Evolutionary conservation across 139 green algal species (phyloP).

Genomic region (Chlamydomonas schloesseri): DNA sequence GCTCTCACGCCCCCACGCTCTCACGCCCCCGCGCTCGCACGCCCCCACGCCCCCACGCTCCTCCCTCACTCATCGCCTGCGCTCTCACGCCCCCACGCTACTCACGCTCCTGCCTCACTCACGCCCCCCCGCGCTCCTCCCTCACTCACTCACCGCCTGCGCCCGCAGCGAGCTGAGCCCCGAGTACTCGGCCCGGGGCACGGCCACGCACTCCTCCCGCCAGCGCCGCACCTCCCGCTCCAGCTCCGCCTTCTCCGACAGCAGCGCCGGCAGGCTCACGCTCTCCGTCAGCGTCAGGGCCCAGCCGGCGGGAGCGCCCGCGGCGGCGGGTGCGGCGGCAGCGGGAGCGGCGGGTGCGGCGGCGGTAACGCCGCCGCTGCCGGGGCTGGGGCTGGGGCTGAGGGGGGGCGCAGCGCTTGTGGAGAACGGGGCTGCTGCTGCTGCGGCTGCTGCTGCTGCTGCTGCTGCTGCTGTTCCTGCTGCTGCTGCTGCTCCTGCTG

Average conservation of each 20-base stretch:
- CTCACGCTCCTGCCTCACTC: too few relatives aligned
- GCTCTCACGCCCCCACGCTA: too few relatives aligned
- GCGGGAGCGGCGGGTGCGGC: neutral
- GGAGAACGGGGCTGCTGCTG: too few relatives aligned
- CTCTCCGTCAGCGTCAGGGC: neutral
- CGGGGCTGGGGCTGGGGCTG: too few relatives aligned
- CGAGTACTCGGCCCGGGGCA: conserved; percentile 9
- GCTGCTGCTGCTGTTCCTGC: too few relatives aligned
- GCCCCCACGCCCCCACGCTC: too few relatives aligned
- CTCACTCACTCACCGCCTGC: neutral
- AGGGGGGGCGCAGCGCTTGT: too few relatives aligned
- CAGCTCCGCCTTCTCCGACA: conserved; percentile 20
- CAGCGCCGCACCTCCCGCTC: neutral
- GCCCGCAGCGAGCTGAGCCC: neutral
- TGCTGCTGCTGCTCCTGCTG: too few relatives aligned
- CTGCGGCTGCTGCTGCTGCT: too few relatives aligned
- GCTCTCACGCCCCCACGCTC: too few relatives aligned
- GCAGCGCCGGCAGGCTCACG: conserved; percentile 10
- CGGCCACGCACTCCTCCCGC: conserved; percentile 12
- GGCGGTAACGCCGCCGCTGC: neutral
- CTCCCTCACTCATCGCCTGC: too few relatives aligned
- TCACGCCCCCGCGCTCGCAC: too few relatives aligned
- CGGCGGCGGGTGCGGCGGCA: neutral
- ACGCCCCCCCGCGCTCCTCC: neutral
- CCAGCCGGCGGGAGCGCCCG: neutral